Evolutionary conservation across 371 early-diverging fungal species (phyloP).

Genomic region (Chytridiales sp.): DNA sequence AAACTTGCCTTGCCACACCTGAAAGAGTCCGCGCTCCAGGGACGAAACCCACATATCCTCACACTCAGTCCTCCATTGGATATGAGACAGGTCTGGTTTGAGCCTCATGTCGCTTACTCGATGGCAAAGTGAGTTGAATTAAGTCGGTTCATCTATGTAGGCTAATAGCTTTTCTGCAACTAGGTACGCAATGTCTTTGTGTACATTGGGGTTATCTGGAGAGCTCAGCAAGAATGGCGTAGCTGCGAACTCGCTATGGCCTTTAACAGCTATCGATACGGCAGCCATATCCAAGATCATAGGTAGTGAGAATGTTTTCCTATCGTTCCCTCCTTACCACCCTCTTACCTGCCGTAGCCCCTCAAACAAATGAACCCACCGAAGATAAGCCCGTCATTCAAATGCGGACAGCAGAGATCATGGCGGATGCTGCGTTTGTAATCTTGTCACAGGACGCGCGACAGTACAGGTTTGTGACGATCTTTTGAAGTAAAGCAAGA

Average conservation of each 20-base stretch:
- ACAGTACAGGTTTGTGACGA: constrained; percentile 48
- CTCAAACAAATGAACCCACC: constrained; percentile 5
- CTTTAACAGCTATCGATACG: constrained; percentile 71
- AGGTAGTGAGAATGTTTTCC: constrained; percentile 18
- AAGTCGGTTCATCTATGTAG: neutral
- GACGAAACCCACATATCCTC: constrained; percentile 69
- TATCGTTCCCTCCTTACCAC: neutral
- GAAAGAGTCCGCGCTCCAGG: constrained; percentile 50
- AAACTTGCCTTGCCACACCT: constrained; percentile 71
- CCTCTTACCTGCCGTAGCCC: neutral
- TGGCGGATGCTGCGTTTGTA: constrained; percentile 78
- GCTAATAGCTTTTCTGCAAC: constrained; percentile 2
- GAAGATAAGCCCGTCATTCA: constrained; percentile 11
- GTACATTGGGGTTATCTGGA: constrained; percentile 68
- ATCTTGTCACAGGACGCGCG: constrained; percentile 55
- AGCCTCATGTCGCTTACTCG: constrained; percentile 67
- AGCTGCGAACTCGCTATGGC: constrained; percentile 83
- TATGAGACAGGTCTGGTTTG: constrained; percentile 69
- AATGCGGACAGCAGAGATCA: constrained; percentile 65
- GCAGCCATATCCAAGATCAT: constrained; percentile 63
- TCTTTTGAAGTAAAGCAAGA: neutral
- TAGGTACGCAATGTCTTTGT: constrained; percentile 66
- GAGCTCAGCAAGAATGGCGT: constrained; percentile 66
- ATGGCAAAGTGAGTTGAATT: constrained; percentile 63
- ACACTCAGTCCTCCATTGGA: constrained; percentile 72